Evolutionary conservation across 2,329 filamentous ascomycete species (phyloP).

Genomic region (Aspergillus fijiensis): DNA sequence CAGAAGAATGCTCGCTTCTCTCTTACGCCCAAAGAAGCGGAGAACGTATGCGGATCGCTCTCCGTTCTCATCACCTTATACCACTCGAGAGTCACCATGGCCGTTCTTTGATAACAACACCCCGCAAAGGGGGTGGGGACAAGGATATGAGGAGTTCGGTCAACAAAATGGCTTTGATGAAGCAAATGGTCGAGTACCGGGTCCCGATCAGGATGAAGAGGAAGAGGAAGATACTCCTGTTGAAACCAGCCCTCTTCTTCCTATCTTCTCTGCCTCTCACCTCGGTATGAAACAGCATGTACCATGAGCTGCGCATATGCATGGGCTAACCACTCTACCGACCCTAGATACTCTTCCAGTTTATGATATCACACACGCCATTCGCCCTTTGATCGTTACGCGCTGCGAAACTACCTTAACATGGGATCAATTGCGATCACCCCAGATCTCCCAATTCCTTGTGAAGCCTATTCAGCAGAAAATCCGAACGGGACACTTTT

Average conservation of each 20-base stretch:
- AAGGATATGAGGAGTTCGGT: constrained; percentile 21
- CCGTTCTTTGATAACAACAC: constrained; percentile 18
- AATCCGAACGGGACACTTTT: constrained; percentile 79
- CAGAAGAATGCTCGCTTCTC: constrained; percentile 31
- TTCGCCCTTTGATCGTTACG: constrained; percentile 78
- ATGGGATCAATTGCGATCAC: constrained; percentile 94
- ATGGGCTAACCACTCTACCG: not conserved
- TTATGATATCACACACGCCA: constrained; percentile 86
- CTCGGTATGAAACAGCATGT: constrained; percentile 56
- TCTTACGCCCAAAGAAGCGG: constrained; percentile 32
- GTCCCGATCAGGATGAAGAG: constrained; percentile 40
- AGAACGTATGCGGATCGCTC: constrained; percentile 26
- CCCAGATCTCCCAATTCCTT: constrained; percentile 92
- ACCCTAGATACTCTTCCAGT: constrained; percentile 75
- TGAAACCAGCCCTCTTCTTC: constrained; percentile 59
- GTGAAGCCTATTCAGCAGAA: constrained; percentile 93
- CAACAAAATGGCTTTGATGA: constrained; percentile 29
- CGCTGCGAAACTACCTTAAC: constrained; percentile 88
- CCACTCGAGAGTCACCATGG: constrained; percentile 23
- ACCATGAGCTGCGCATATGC: not conserved
- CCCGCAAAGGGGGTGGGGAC: constrained; percentile 2
- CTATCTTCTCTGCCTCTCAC: constrained; percentile 76
- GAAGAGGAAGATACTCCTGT: constrained; percentile 46
- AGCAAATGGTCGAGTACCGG: constrained; percentile 42
- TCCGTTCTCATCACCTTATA: constrained; percentile 31